phyloP scores from a whole-genome alignment of 768 basidiomycete species.

The Rhodosporidiobolus odoratus region DNA sequence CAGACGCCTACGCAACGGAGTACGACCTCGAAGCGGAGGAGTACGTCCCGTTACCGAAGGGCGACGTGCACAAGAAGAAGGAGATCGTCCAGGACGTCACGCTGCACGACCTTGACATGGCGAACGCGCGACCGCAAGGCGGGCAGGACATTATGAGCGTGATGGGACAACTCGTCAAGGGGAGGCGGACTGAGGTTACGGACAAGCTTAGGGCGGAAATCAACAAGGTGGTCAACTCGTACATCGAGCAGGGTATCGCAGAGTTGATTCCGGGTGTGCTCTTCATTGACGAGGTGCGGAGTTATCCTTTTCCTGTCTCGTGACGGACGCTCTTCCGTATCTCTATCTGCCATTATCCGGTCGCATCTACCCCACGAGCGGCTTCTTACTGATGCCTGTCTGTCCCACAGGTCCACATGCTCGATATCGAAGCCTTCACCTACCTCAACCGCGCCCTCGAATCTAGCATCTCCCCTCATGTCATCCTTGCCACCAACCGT shows the following conservation, averaged over 20 bases:
- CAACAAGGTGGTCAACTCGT: constrained; percentile 93
- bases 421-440: constrained; percentile 98
- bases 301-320: constrained; percentile 8
- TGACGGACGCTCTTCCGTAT: neutral
- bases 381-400: neutral
- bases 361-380: neutral
- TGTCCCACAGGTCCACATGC: constrained; percentile 81
- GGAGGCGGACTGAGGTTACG: constrained; percentile 88
- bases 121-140: constrained; percentile 85
- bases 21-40: constrained; percentile 98
- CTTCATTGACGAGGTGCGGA: constrained; percentile 95
- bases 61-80: constrained; percentile 91
- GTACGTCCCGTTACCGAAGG: constrained; percentile 94
- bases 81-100: constrained; percentile 94
- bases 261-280: constrained; percentile 97
- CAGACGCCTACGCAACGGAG: constrained; percentile 93
- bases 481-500: constrained; percentile 92
- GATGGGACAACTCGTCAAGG: constrained; percentile 84
- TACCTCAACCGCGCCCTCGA: constrained; percentile 94
- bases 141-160: constrained; percentile 99
- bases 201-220: constrained; percentile 93
- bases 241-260: constrained; percentile 96
- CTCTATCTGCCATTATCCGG: neutral
- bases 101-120: constrained; percentile 88
- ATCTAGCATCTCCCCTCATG: constrained; percentile 93